A percentile compares a stretch with the other conserved stretches of the same genome.
Conservation (phyloP, 2,329 filamentous ascomycete species). For the Verruconis gallopava region DNA sequence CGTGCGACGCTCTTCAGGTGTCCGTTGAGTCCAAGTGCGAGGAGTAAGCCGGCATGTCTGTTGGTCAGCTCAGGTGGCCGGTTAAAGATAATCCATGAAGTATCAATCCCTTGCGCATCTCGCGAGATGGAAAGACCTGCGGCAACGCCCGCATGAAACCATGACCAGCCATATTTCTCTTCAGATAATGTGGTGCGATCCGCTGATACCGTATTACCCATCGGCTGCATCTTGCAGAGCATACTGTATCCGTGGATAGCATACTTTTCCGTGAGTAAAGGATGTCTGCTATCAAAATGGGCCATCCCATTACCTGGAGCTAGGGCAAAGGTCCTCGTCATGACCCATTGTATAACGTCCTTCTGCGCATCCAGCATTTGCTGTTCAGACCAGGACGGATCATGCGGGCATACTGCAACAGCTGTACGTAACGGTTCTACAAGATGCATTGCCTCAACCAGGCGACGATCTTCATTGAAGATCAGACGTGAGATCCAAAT, state of each 20-base stretch:
- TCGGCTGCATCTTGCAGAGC: constrained; percentile 81
- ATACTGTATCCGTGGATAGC: constrained; percentile 83
- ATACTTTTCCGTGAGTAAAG: constrained; percentile 84
- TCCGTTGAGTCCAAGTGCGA: constrained; percentile 84
- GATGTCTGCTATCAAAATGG: constrained; percentile 75
- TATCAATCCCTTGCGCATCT: constrained; percentile 85
- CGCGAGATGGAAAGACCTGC: constrained; percentile 83
- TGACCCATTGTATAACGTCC: constrained; percentile 73
- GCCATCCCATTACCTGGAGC: constrained; percentile 78
- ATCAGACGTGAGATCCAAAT: constrained; percentile 70
- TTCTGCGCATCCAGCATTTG: constrained; percentile 88
- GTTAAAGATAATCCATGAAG: constrained; percentile 98
- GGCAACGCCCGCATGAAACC: constrained; percentile 94
- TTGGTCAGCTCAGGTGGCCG: constrained; percentile 88
- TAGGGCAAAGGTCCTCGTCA: constrained; percentile 76
- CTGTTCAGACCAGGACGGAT: constrained; percentile 70
- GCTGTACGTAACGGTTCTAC: constrained; percentile 77
- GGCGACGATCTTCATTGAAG: constrained; percentile 81
- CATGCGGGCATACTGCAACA: constrained; percentile 60
- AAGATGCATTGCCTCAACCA: constrained; percentile 72
- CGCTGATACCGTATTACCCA: constrained; percentile 84
- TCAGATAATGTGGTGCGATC: constrained; percentile 81
- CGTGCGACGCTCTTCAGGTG: constrained; percentile 91
- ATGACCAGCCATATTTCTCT: constrained; percentile 96
- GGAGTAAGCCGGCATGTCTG: constrained; percentile 84